Base-by-base conservation (phyloP, 129 eudicot species). In the Dittrichia graveolens region DNA sequence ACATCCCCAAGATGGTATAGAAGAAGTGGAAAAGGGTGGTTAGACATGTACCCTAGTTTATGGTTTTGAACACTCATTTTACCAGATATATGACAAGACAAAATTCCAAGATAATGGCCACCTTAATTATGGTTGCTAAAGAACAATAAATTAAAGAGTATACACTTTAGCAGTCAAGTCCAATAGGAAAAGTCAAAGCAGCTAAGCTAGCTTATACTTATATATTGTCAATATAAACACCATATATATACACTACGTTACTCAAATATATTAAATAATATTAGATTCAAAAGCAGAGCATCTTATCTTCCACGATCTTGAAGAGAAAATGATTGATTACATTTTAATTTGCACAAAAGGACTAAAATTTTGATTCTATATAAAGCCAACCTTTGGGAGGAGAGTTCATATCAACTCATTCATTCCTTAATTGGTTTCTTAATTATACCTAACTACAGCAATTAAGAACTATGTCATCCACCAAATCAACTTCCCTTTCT, bases 401-500 rank as follows among this genome's bases (percentile, higher is more conserved):
- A n/a, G 37, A 42, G 35, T 44, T 64, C 53, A 64, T 7, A 16
- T 13, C 69, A 64, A 24, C 70, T 15, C 40, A 24, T 24, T 24
- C 31, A 19, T 35, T 16, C 16, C 31, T 54, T n/a, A n/a, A n/a
- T 40, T 4, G 43, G 16, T 43, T 65, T 65, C 96, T 85, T 82
- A 89, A 75, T 81, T 53, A n/a, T 15, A 43, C 6, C 40, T n/a
- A n/a, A n/a, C n/a, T 42, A 13, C 54, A 65, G 31, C 31, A 24
- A 24, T 24, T 24, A 24, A 24, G 31, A 24, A 24, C 54, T 12
- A 71, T 72, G 67, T 58, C 65, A 12, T 58, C 76, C 42, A 13
- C 47, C 44, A 72, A 12, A 58, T 37, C 14, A 34, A 11, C 57
- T 58, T 12, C 24, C 43, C 42, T 72, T 1, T 0, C 31, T 5